Conservation (phyloP, 768 basidiomycete species). For the Strobilomyces echinocephalus region DNA sequence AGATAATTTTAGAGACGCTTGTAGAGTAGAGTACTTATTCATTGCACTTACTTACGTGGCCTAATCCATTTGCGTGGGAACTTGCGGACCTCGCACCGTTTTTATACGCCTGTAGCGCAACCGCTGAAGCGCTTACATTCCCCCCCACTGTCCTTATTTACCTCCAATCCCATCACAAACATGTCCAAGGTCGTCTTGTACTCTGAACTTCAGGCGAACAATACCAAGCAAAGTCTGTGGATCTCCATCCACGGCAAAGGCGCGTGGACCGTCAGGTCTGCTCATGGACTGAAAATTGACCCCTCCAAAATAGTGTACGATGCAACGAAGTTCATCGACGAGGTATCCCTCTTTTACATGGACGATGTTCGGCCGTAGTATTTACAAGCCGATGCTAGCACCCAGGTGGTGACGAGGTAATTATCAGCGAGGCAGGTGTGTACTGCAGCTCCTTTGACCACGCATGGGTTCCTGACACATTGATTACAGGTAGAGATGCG, state of each 20-base stretch:
- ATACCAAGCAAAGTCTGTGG: conserved; percentile 70
- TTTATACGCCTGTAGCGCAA: conserved; percentile 12
- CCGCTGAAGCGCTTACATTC: neutral
- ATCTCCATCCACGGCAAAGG: conserved; percentile 85
- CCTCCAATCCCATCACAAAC: conserved; percentile 19
- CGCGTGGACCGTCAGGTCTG: conserved; percentile 24
- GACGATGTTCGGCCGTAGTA: neutral
- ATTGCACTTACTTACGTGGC: no score
- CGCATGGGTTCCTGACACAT: neutral
- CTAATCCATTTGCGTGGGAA: conserved; percentile 24
- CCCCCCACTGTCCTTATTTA: conserved; percentile 11
- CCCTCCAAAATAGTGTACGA: conserved; percentile 68
- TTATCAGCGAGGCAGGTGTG: conserved; percentile 87
- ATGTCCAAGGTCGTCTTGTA: conserved; percentile 55
- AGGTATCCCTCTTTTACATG: conserved; percentile 46
- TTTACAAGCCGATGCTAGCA: conserved; percentile 48
- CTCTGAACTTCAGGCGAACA: conserved; percentile 77
- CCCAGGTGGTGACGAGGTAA: conserved; percentile 97
- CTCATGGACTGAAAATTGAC: conserved; percentile 1
- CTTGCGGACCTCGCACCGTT: conserved; percentile 19
- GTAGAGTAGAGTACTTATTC: neutral
- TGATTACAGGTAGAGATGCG: conserved; percentile 75
- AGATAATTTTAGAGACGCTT: conserved; percentile 29
- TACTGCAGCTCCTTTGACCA: conserved; percentile 23
- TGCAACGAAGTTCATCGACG: conserved; percentile 90